Evolutionary conservation across 306 rosid species (phyloP).

Genomic region (Psophocarpus tetragonolobus): DNA sequence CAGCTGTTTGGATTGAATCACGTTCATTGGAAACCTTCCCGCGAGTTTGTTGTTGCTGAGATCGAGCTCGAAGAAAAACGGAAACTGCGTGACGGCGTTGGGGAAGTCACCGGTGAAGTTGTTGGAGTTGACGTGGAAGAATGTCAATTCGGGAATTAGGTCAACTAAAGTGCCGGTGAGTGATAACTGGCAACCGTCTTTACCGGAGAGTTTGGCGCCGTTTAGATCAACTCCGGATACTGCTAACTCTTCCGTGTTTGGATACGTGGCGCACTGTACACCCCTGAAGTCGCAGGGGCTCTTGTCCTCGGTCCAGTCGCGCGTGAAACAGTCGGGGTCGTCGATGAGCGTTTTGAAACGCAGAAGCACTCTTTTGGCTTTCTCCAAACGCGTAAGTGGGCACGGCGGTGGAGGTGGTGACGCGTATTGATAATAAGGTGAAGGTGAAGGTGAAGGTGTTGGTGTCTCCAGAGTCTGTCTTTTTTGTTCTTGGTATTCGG

Average conservation of each 20-base stretch:
- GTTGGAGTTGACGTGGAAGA: slow-evolving; percentile 83
- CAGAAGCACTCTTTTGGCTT: slow-evolving; percentile 26
- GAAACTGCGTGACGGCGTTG: not conserved
- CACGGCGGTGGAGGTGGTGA: not conserved
- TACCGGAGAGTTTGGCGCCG: not conserved
- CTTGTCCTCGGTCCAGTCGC: slow-evolving; percentile 19
- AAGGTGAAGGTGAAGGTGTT: no score
- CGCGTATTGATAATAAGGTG: no score
- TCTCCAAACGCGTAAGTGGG: slow-evolving; percentile 37
- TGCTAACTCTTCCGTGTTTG: not conserved
- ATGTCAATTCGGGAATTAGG: slow-evolving; percentile 42
- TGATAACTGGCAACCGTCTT: not conserved
- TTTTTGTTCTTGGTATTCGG: no score
- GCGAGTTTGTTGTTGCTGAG: slow-evolving; percentile 59
- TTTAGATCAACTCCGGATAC: slow-evolving; percentile 67
- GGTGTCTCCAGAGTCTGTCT: no score
- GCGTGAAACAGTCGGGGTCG: slow-evolving; percentile 10
- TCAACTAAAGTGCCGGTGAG: slow-evolving; percentile 37
- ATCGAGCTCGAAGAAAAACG: slow-evolving; percentile 68
- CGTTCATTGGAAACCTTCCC: slow-evolving; percentile 45
- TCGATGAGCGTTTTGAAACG: not conserved
- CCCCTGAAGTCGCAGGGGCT: slow-evolving; percentile 31
- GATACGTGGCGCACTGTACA: slow-evolving; percentile 24
- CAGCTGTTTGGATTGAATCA: slow-evolving; percentile 18
- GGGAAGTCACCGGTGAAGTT: slow-evolving; percentile 47